These are phyloP conservation scores for Trypanosoma theileri DNA, from an alignment of 208 protist genomes.

Conservation along the genomic window DNA sequence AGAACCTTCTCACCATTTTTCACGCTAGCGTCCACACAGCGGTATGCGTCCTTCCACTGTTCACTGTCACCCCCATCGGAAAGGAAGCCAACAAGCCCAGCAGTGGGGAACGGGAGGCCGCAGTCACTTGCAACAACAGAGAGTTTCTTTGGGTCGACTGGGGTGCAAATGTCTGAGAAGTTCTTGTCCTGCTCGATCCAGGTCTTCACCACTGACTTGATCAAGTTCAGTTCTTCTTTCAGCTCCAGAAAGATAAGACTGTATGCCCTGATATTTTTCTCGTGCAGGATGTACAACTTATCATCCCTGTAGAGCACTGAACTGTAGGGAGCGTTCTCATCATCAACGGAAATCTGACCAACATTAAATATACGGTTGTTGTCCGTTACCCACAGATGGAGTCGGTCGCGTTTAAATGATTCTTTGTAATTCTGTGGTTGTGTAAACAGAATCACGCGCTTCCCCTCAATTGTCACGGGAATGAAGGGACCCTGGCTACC, in stretches of 20 bases:
- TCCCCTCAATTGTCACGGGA: conserved; percentile 1
- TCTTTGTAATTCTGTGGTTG: not conserved
- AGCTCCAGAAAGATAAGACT: no score
- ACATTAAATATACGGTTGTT: not conserved
- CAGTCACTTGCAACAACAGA: not conserved
- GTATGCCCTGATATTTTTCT: not conserved
- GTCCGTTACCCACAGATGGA: conserved; percentile 17
- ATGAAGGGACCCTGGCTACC: no score
- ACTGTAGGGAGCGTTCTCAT: not conserved
- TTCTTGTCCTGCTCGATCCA: not conserved
- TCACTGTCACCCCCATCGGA: no score
- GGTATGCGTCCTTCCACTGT: no score
- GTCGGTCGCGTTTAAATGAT: not conserved
- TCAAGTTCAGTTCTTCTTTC: no score
- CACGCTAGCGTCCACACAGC: no score
- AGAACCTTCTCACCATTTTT: no score
- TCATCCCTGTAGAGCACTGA: not conserved
- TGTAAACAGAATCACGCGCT: conserved; percentile 4
- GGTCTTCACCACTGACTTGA: no score
- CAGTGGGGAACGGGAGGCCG: not conserved
- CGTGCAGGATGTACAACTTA: conserved; percentile 1
- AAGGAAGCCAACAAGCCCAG: no score
- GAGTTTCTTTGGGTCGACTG: no score
- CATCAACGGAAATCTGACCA: conserved; percentile 1
- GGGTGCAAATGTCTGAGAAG: not conserved